Percentiles rank a stretch among this genome's conserved stretches.
Conservation (phyloP, 805 yeast genomes). For the Diddensiella transvaalensis region DNA sequence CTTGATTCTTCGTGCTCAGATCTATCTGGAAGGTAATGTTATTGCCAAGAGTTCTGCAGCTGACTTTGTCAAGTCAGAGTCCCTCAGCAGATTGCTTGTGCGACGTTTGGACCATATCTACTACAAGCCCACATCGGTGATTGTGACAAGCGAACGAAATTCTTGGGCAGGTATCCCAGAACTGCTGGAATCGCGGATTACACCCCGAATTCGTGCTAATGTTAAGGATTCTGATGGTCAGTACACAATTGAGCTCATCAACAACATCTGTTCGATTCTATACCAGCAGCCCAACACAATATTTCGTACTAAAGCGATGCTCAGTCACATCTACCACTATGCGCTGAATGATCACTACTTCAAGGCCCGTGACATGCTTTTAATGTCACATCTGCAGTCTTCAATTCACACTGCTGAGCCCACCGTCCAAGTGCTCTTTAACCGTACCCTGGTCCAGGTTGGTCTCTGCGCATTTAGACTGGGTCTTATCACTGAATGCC, state of each 20-base stretch:
- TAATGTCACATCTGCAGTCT: slow-evolving; percentile 80
- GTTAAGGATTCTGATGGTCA: slow-evolving; percentile 29
- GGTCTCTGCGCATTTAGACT: slow-evolving; percentile 93
- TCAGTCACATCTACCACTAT: slow-evolving; percentile 82
- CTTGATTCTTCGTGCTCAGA: slow-evolving; percentile 77
- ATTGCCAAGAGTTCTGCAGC: slow-evolving; percentile 39
- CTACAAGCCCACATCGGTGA: slow-evolving; percentile 80
- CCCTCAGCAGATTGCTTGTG: slow-evolving; percentile 60
- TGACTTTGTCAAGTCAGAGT: slow-evolving; percentile 32
- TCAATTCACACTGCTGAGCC: slow-evolving; percentile 83
- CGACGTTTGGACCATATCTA: slow-evolving; percentile 90
- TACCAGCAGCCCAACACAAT: slow-evolving; percentile 62
- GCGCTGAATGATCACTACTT: slow-evolving; percentile 83
- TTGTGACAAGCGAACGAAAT: slow-evolving; percentile 59
- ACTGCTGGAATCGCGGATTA: slow-evolving; percentile 25
- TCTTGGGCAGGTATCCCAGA: slow-evolving; percentile 64
- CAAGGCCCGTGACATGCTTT: slow-evolving; percentile 83
- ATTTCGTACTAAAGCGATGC: slow-evolving; percentile 77
- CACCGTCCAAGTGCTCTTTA: slow-evolving; percentile 83
- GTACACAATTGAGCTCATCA: slow-evolving; percentile 56
- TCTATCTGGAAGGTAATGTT: slow-evolving; percentile 65
- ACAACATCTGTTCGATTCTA: slow-evolving; percentile 60
- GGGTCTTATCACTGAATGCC: slow-evolving; percentile 81
- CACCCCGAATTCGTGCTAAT: slow-evolving; percentile 35
- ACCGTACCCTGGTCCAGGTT: slow-evolving; percentile 91